Base-by-base conservation (phyloP, 352 stramenopile genomes). In the Phytophthora hybrid region DNA sequence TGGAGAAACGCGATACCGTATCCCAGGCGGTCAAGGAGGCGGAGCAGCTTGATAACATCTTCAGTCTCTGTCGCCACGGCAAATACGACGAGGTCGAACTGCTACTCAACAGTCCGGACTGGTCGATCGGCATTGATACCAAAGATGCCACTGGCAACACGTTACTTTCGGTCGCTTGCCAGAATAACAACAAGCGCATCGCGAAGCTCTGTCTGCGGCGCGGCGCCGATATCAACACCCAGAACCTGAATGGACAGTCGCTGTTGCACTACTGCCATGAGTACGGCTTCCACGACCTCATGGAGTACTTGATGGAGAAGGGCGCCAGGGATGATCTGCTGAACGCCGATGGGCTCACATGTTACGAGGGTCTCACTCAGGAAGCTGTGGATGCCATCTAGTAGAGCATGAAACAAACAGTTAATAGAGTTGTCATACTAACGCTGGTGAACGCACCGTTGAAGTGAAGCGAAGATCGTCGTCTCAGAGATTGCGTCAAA, bases 171-270 rank as follows among this genome's bases (percentile, higher is more conserved):
- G 83, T 99, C 26, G 96, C 94, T 0, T 97, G 90, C 32, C 96
- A 99, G 69, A 99, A 99, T 85, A 97, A 97, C 75, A 98, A 98
- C 82, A 98, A 98, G 77, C 87, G 96, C 54, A 98, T 99, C 51
- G 87, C 87, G 44, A 99, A 99, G 84, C 85, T 99, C 7, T 98
- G 90, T 72, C 68, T 99, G 29, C 92, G 96, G 5, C 90, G 93
- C 32, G 96, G 93, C 16, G 94, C 95, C 34, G 91, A 98, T 44
- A 89, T 99, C 71, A 98, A 99, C 75, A 95, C 92, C 5, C 88
- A 97, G 44, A 99, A 98, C 74, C 67, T 97, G 47, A 98, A 95
- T 54, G 96, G 96, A 0, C 93, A 99, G 68, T 98, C 90, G 0
- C 77, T 95, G 44, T 78, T 99, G 23, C 95, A 99, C 70, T 99